phyloP scores from a whole-genome alignment of 129 eudicot species.

The Flaveria linearis region DNA sequence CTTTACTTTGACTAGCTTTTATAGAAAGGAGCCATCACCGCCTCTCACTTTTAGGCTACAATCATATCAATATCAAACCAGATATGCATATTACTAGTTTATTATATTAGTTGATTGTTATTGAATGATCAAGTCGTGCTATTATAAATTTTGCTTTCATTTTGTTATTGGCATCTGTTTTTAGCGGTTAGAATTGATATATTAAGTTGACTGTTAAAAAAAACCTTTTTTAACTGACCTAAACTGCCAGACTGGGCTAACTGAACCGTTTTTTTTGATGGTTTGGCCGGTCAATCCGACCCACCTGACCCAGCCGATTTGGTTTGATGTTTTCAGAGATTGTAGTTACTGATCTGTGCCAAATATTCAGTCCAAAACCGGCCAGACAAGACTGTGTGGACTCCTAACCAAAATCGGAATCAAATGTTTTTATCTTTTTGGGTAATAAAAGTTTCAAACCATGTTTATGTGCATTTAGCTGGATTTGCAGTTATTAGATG shows the following conservation, averaged over 20 bases:
- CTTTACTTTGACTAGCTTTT: background rate
- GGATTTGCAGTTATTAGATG: background rate
- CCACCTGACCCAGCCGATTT: background rate
- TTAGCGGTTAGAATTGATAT: background rate
- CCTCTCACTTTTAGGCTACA: background rate
- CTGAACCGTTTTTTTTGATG: background rate
- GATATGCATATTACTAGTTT: conserved; percentile 4
- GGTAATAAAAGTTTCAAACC: background rate
- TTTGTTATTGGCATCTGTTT: background rate
- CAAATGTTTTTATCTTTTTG: background rate
- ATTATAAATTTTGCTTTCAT: background rate
- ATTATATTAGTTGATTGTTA: background rate
- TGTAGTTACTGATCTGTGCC: background rate
- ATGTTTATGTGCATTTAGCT: background rate
- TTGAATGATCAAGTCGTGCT: background rate
- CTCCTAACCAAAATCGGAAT: background rate
- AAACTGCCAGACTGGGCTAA: background rate
- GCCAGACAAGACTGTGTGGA: background rate
- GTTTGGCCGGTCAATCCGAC: background rate
- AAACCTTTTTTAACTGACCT: background rate
- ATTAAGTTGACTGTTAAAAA: background rate
- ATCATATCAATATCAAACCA: background rate
- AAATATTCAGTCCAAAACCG: background rate
- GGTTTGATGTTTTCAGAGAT: background rate
- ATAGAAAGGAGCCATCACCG: conserved; percentile 1